Conservation (phyloP, 2,329 filamentous ascomycete genomes). For the Cadophora malorum region DNA sequence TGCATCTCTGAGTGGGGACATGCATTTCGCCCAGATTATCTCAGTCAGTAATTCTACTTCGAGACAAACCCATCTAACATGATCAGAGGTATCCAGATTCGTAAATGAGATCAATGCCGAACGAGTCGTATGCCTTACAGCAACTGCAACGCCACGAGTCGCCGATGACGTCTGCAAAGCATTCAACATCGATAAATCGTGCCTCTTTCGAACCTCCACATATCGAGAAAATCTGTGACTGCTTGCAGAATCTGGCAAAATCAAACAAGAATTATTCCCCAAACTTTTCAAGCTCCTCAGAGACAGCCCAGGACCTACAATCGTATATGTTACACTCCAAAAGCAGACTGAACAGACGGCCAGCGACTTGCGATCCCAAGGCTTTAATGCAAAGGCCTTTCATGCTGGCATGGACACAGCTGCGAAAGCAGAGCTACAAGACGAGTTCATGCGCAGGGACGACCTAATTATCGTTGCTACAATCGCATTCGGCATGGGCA, state of each 20-base stretch:
- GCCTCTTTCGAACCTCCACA: conserved; percentile 63
- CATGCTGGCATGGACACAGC: conserved; percentile 58
- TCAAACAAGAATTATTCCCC: conserved; percentile 53
- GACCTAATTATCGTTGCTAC: conserved; percentile 59
- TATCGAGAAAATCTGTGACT: conserved; percentile 63
- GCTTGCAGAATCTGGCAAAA: conserved; percentile 53
- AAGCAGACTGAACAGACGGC: conserved; percentile 57
- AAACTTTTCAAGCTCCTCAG: conserved; percentile 56
- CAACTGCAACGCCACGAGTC: conserved; percentile 64
- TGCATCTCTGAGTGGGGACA: conserved; percentile 64
- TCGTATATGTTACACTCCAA: conserved; percentile 67
- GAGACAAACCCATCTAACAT: conserved; percentile 19
- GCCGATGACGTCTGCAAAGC: conserved; percentile 59
- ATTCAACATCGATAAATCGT: conserved; percentile 55
- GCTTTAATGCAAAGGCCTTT: conserved; percentile 53
- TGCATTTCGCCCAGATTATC: conserved; percentile 57
- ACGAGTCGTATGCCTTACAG: conserved; percentile 64
- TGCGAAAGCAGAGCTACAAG: conserved; percentile 55
- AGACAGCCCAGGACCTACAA: conserved; percentile 58
- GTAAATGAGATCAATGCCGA: conserved; percentile 61
- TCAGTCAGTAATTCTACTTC: conserved; percentile 47
- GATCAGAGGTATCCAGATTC: conserved; percentile 57
- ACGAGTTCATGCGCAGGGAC: conserved; percentile 56
- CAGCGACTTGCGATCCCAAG: conserved; percentile 45
- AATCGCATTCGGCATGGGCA: conserved; percentile 66